Evolutionary conservation across 352 stramenopile genomes (phyloP), one percentile per base, ranked within the genome.

Genomic region (Globisporangium solare): DNA sequence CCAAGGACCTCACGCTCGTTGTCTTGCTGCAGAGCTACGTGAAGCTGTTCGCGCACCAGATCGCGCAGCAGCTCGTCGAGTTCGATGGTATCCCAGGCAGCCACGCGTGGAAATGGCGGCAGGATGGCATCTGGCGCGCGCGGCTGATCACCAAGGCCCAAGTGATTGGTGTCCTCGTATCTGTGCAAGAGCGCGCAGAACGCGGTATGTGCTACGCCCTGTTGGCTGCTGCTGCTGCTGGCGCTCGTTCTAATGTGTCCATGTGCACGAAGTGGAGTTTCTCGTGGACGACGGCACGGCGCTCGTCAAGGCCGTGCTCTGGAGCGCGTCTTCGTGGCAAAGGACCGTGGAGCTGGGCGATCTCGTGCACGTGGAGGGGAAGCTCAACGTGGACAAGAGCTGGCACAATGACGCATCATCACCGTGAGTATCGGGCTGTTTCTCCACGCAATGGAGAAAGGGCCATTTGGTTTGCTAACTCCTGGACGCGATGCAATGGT

Each of bases 131-230:
- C 22, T 72, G 52, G 60, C 54, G 42, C 31, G 27, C 54, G 31
- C 67, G 67, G 39, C 61, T 94, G 24, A 48, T 92, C 46, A 92
- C 82, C 8, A 90, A 92, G 48, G 73, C 77, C 17, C 84, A 92
- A 39, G 72, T 78, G 55, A 58, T 72, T 12, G 84, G 84, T 17
- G 58, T 88, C 1, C 53, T 91, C 43, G 67, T 87, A 12, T 87
- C 79, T 0, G 64, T 90, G 18, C 63, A 85, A 13, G 56, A 76
- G 40, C 77, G 78, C 6, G 35, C 64, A 0, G 79, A 86, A 42
- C 72, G 81, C 47, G 78, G 83, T 92, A 56, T 47, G 61, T 58
- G 17, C 18, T 17, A 27, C 18, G 6, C n/a, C 12, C 21, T 15
- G 1, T 42, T n/a, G 5, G 17, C 2, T 24, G 14, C n/a, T n/a